Conservation (phyloP, 371 early-diverging fungal genomes). For the Mucor sp. region DNA sequence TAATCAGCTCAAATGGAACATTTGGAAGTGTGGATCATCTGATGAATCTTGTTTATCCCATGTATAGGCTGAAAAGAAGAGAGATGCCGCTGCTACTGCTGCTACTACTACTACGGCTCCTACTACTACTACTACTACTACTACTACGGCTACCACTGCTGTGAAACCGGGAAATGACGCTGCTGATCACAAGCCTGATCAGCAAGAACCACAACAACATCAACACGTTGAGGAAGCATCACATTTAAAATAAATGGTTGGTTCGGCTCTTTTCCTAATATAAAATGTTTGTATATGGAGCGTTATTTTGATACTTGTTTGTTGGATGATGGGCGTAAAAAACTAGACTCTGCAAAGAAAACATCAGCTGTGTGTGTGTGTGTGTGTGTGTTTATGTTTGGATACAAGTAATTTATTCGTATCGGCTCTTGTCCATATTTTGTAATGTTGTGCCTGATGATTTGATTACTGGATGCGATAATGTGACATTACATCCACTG, state of each 20-base stretch:
- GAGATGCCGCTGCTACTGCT: not conserved
- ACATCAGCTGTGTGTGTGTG: not conserved
- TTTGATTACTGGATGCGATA: not conserved
- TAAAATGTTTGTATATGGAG: not conserved
- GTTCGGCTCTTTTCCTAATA: constrained; percentile 1
- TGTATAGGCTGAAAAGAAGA: not conserved
- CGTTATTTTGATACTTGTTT: not conserved
- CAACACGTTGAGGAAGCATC: not conserved
- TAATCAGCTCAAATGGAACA: not conserved
- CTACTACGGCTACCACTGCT: not conserved
- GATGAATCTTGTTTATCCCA: not conserved
- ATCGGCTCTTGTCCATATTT: not conserved
- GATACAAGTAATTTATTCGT: not conserved
- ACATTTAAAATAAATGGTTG: not conserved
- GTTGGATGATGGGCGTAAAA: not conserved
- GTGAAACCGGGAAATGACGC: not conserved
- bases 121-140: not conserved
- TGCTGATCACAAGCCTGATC: constrained; percentile 1
- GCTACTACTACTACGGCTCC: too few relatives aligned
- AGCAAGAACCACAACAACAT: not conserved
- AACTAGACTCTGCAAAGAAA: not conserved
- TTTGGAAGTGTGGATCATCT: not conserved
- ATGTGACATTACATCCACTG: not conserved
- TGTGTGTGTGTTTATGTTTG: not conserved
- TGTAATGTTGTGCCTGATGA: not conserved